Conservation (phyloP, 2,329 filamentous ascomycete genomes). For the Teratosphaeria viscida region DNA sequence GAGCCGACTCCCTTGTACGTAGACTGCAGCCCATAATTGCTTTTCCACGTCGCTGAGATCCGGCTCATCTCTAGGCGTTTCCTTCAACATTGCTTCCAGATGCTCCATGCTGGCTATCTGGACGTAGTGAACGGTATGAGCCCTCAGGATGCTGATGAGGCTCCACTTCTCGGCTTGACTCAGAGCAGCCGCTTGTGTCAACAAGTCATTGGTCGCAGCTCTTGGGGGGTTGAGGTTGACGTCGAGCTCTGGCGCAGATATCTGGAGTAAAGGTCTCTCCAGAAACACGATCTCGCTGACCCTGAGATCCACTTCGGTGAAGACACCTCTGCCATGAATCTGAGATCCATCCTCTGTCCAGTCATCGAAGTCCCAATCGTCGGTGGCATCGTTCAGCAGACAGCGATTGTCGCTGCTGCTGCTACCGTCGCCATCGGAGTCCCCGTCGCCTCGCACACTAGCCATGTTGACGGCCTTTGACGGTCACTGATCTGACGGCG, state of each 20-base stretch:
- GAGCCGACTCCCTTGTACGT: neutral
- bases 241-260: neutral
- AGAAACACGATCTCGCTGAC: neutral
- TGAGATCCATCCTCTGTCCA: neutral
- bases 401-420: neutral
- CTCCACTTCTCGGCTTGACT: neutral
- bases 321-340: neutral
- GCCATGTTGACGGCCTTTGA: neutral
- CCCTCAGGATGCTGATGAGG: neutral
- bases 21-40: neutral
- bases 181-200: neutral
- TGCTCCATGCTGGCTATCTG: neutral
- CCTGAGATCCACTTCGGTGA: neutral
- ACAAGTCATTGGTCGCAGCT: neutral
- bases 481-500: too few relatives aligned
- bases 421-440: neutral
- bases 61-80: neutral
- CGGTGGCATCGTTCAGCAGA: neutral
- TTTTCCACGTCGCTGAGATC: neutral
- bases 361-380: neutral
- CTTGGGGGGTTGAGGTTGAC: neutral
- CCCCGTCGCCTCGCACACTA: neutral
- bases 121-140: neutral
- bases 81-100: neutral
- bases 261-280: neutral